Evolutionary conservation across 768 basidiomycete genomes (phyloP).

Genomic region (Pleurotus tuoliensis): DNA sequence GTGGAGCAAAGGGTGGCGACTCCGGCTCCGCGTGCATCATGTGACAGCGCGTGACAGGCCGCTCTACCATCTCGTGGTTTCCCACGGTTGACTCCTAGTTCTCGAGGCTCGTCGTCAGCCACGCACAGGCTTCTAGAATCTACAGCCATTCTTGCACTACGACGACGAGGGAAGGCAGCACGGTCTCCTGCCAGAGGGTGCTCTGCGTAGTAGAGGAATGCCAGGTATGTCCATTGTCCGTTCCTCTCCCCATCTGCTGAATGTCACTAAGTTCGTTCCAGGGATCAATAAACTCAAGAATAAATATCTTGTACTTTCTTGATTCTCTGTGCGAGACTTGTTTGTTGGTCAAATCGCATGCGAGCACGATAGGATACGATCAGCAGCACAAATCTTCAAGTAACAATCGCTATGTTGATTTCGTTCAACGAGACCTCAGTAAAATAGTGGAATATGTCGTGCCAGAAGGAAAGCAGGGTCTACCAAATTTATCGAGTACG

Average conservation of each 20-base stretch:
- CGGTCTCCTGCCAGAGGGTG: too few species aligned
- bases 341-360: conserved; percentile 60
- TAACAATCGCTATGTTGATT: conserved; percentile 68
- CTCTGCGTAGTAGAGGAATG: conserved; percentile 88
- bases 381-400: conserved; percentile 10
- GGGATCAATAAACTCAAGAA: conserved; percentile 88
- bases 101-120: too few species aligned
- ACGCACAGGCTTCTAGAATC: too few species aligned
- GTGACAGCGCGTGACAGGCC: too few species aligned
- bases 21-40: too few species aligned
- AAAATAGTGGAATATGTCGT: conserved; percentile 85
- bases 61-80: too few species aligned
- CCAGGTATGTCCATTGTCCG: conserved; percentile 58
- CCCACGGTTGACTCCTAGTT: too few species aligned
- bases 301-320: conserved; percentile 89
- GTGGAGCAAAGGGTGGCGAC: too few species aligned
- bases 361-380: conserved; percentile 35
- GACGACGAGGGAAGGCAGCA: too few species aligned
- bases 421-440: conserved; percentile 71
- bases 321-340: conserved; percentile 84
- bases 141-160: too few species aligned
- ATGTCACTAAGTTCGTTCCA: conserved; percentile 20
- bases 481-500: conserved; percentile 83
- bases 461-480: conserved; percentile 80
- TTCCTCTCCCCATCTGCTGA: background rate